These are phyloP conservation scores for Euphorbia celastroides DNA, from an alignment of 441 rosid species.

Conservation along the genomic window DNA sequence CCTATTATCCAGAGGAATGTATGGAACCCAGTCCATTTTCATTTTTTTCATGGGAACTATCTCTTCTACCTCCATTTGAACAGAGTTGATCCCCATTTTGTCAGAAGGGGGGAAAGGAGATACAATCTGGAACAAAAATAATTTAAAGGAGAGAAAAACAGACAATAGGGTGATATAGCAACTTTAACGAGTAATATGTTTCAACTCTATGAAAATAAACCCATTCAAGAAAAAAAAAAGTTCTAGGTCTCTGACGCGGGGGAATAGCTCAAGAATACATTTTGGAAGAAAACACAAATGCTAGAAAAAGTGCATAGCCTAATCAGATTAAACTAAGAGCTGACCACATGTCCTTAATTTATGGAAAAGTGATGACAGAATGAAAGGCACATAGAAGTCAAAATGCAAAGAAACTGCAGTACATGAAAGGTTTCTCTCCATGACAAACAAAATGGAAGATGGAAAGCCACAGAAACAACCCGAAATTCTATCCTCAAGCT, in stretches of 20 bases:
- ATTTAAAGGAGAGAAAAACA: slow-evolving; percentile 5
- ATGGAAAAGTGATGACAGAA: neutral
- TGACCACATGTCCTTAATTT: neutral
- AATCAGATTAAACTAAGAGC: neutral
- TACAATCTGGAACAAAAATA: slow-evolving; percentile 42
- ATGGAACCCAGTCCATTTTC: slow-evolving; percentile 99
- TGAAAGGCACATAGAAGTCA: neutral
- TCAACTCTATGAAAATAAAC: neutral
- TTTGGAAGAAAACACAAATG: neutral
- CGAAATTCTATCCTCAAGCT: no score
- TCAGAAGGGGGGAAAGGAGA: slow-evolving; percentile 97
- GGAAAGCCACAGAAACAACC: no score
- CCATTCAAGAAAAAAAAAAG: neutral
- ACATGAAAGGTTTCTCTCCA: neutral
- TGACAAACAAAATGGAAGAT: neutral
- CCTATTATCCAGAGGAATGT: slow-evolving; percentile 84
- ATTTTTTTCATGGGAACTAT: slow-evolving; percentile 93
- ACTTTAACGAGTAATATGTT: neutral
- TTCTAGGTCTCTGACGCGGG: neutral
- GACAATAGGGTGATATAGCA: neutral
- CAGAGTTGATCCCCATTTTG: slow-evolving; percentile 86
- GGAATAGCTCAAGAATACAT: neutral
- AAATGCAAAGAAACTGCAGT: neutral
- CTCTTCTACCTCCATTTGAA: slow-evolving; percentile 91
- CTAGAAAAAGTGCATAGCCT: neutral